Percentiles rank a stretch among this genome's conserved stretches.
Evolutionary conservation across 306 rosid species (phyloP).

Genomic region (Dryas alaskensis): DNA sequence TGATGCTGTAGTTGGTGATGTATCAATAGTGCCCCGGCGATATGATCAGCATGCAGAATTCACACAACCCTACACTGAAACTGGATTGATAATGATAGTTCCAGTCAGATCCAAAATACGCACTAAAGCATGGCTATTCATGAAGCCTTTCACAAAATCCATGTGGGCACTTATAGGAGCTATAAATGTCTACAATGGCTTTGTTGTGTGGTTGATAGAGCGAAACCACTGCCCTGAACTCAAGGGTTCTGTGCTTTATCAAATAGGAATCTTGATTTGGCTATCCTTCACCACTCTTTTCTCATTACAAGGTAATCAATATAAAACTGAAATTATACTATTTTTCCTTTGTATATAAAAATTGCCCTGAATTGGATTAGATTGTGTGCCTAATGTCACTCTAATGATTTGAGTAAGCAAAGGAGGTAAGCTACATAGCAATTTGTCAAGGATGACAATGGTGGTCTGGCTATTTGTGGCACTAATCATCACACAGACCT

Average conservation of each 20-base stretch:
- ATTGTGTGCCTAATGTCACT: not conserved
- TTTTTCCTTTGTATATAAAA: not conserved
- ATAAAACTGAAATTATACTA: not conserved
- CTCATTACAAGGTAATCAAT: conserved; percentile 39
- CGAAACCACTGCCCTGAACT: conserved; percentile 28
- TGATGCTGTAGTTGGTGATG: conserved; percentile 53
- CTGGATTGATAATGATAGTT: conserved; percentile 51
- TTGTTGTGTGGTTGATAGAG: conserved; percentile 53
- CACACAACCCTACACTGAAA: conserved; percentile 44
- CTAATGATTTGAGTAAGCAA: not conserved
- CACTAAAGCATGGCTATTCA: conserved; percentile 35
- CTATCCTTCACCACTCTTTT: conserved; percentile 45
- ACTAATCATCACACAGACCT: conserved; percentile 41
- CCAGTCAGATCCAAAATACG: conserved; percentile 25
- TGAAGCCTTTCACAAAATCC: conserved; percentile 46
- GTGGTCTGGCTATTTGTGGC: conserved; percentile 54
- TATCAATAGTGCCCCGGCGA: conserved; percentile 31
- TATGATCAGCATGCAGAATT: conserved; percentile 35
- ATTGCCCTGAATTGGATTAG: not conserved
- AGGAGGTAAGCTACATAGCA: conserved; percentile 40
- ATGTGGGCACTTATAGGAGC: conserved; percentile 42
- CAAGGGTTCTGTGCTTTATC: conserved; percentile 37
- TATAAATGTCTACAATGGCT: conserved; percentile 42
- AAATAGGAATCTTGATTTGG: conserved; percentile 39
- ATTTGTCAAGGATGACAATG: conserved; percentile 45